phyloP scores from a whole-genome alignment of 2,329 filamentous ascomycete genomes.

The Alternaria hordeiaustralica region DNA sequence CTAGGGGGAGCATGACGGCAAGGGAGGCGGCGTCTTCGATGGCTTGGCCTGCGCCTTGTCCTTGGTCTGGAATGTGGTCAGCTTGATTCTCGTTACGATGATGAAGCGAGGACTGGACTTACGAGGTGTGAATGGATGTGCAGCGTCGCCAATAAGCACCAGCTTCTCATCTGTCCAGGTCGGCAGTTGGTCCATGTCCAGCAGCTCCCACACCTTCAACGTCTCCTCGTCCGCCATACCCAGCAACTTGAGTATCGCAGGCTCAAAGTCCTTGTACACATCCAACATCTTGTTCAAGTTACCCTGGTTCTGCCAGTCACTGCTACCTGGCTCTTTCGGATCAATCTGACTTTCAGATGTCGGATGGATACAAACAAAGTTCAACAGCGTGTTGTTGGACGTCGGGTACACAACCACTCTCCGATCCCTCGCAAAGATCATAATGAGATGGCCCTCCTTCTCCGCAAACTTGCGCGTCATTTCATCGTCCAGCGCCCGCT shows the following conservation, averaged over 20 bases:
- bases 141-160: conserved; percentile 69
- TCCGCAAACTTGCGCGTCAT: conserved; percentile 49
- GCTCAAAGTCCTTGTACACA: conserved; percentile 49
- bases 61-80: conserved; percentile 54
- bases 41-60: conserved; percentile 67
- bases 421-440: conserved; percentile 53
- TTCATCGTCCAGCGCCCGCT: conserved; percentile 51
- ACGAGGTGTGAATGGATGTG: conserved; percentile 71
- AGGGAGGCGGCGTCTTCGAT: conserved; percentile 72
- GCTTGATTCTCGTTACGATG: neutral
- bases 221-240: conserved; percentile 48
- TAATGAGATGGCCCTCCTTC: conserved; percentile 51
- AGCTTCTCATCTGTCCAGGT: conserved; percentile 62
- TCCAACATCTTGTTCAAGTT: conserved; percentile 49
- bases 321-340: conserved; percentile 10
- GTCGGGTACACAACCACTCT: conserved; percentile 58
- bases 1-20: conserved; percentile 60
- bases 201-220: conserved; percentile 47
- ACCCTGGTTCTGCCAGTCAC: conserved; percentile 48
- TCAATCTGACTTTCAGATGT: conserved; percentile 37
- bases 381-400: conserved; percentile 54
- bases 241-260: conserved; percentile 45
- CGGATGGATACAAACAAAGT: conserved; percentile 55
- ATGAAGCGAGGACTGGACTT: conserved; percentile 25
- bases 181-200: conserved; percentile 66